Percentiles rank a stretch among this genome's conserved stretches.
Evolutionary conservation across 192 early-diverging fungal genomes (phyloP).

Genomic region (Backusella westeae): DNA sequence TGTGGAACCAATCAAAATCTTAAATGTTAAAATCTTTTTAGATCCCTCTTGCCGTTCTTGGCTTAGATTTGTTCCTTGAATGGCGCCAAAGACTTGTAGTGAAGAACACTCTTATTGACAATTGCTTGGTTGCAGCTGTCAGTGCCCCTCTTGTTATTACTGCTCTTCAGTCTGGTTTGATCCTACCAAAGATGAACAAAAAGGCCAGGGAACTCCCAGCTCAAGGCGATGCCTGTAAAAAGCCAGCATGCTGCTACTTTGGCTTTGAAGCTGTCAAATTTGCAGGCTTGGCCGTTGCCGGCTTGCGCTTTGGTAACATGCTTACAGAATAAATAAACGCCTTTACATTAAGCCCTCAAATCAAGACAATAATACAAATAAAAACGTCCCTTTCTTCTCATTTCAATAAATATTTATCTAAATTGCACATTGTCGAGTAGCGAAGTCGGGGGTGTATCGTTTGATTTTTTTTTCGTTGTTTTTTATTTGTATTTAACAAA

Average conservation of each 20-base stretch:
- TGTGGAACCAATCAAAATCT: background rate
- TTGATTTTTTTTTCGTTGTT: background rate
- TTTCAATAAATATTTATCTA: background rate
- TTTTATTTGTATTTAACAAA: background rate
- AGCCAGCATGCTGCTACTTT: slow-evolving; percentile 10
- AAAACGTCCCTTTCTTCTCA: background rate
- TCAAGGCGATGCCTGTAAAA: background rate
- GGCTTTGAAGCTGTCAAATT: slow-evolving; percentile 23
- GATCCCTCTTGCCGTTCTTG: slow-evolving; percentile 22
- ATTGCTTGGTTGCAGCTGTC: slow-evolving; percentile 9
- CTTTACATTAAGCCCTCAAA: background rate
- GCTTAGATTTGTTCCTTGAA: slow-evolving; percentile 29
- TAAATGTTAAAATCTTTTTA: slow-evolving; percentile 6
- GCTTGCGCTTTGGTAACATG: slow-evolving; percentile 26
- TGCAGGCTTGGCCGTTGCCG: slow-evolving; percentile 23
- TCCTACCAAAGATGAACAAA: slow-evolving; percentile 22
- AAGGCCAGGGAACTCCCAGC: background rate
- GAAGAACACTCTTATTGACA: slow-evolving; percentile 22
- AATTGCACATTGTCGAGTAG: background rate
- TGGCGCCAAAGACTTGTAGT: slow-evolving; percentile 28
- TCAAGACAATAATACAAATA: background rate
- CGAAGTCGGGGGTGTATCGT: too few relatives aligned
- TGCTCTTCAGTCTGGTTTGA: slow-evolving; percentile 14
- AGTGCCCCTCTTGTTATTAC: slow-evolving; percentile 10
- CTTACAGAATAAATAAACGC: slow-evolving; percentile 17